Percentiles rank a stretch among this genome's conserved stretches.
phyloP scores from a whole-genome alignment of 306 rosid species.

The Chamaecrista fasciculata region DNA sequence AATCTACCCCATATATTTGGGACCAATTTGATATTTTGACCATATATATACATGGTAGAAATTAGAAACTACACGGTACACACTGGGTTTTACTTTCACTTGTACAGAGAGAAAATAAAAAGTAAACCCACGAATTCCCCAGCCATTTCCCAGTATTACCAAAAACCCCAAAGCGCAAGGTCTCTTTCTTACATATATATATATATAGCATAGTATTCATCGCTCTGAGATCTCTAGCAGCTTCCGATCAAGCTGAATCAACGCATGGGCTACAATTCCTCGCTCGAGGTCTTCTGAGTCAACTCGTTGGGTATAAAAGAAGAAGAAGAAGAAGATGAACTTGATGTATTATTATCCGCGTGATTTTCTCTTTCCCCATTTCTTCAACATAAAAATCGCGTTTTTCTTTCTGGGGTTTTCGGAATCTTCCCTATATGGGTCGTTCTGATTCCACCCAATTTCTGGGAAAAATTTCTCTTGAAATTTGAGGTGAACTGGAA shows the following conservation, averaged over 20 bases:
- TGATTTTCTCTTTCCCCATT: neutral
- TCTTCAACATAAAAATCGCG: slow-evolving; percentile 8
- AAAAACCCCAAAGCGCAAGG: neutral
- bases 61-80: slow-evolving; percentile 25
- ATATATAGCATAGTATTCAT: slow-evolving; percentile 25
- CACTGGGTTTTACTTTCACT: slow-evolving; percentile 15
- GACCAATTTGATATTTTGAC: too few relatives aligned
- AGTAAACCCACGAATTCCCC: too few relatives aligned
- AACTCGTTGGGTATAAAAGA: slow-evolving; percentile 13
- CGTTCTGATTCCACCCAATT: slow-evolving; percentile 30
- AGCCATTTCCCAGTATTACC: neutral
- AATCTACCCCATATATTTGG: too few relatives aligned
- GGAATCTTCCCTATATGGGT: slow-evolving; percentile 39
- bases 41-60: too few relatives aligned
- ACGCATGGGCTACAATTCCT: slow-evolving; percentile 24
- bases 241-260: slow-evolving; percentile 26
- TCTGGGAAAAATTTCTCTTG: slow-evolving; percentile 1
- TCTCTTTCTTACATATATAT: neutral
- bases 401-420: slow-evolving; percentile 27
- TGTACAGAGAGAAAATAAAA: slow-evolving; percentile 28
- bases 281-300: slow-evolving; percentile 29
- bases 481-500: too few relatives aligned
- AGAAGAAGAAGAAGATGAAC: slow-evolving; percentile 9
- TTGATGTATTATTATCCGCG: slow-evolving; percentile 31
- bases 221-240: slow-evolving; percentile 43